Percentiles rank a stretch among this genome's conserved stretches.
These are phyloP conservation scores for Exophiala sp. DNA, from an alignment of 2,329 filamentous ascomycete species.

Conservation along the genomic window DNA sequence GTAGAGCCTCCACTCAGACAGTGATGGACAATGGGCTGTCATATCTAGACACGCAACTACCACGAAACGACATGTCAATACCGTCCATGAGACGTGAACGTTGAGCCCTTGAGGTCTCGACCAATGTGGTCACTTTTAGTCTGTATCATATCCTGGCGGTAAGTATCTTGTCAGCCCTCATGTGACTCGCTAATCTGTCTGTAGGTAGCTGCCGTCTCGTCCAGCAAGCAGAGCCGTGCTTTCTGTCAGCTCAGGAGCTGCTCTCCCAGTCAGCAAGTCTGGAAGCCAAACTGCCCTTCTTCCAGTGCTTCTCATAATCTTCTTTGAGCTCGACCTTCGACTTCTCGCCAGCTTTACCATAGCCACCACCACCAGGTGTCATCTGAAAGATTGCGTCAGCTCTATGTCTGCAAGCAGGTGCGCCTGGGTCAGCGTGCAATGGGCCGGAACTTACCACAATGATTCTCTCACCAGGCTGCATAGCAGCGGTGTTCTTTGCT, in stretches of 20 bases:
- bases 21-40: neutral
- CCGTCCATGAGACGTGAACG: neutral
- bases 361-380: constrained; percentile 47
- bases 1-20: constrained; percentile 1
- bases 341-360: constrained; percentile 54
- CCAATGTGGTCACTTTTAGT: neutral
- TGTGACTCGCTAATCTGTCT: neutral
- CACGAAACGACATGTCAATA: neutral
- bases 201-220: too few species aligned
- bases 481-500: constrained; percentile 60
- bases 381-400: constrained; percentile 18
- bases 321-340: constrained; percentile 44
- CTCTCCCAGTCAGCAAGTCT: constrained; percentile 50
- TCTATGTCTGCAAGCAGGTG: neutral
- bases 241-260: constrained; percentile 33
- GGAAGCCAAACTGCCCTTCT: constrained; percentile 55
- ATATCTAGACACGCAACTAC: too few species aligned
- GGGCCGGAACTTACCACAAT: constrained; percentile 55
- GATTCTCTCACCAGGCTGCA: constrained; percentile 59
- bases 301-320: constrained; percentile 62
- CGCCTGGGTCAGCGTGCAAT: neutral
- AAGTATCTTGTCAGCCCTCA: neutral
- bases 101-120: neutral
- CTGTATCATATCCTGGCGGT: neutral
- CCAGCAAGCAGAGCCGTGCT: neutral